A percentile compares a stretch with the other conserved stretches of the same genome.
Conservation (phyloP, 2,329 filamentous ascomycete genomes). For the Orbilia blumenaviensis region DNA sequence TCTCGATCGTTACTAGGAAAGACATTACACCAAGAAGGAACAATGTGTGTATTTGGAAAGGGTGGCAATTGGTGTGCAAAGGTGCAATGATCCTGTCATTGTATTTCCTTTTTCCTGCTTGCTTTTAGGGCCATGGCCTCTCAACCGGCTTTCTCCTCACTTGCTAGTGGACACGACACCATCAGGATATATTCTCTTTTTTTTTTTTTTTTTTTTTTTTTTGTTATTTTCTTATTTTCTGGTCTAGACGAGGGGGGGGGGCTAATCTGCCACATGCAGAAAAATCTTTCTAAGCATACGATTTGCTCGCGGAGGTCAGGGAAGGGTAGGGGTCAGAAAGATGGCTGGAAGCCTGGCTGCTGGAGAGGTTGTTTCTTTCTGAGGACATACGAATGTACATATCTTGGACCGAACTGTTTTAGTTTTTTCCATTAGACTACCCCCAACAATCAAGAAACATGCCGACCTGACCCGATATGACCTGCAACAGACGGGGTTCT, state of each 20-base stretch:
- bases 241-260: slow-evolving; percentile 52
- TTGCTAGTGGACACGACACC: slow-evolving; percentile 54
- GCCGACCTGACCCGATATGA: slow-evolving; percentile 54
- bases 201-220: slow-evolving; percentile 27
- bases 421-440: slow-evolving; percentile 52
- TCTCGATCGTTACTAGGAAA: slow-evolving; percentile 46
- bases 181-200: slow-evolving; percentile 53
- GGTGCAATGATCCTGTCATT: slow-evolving; percentile 54
- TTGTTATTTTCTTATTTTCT: slow-evolving; percentile 40
- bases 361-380: slow-evolving; percentile 47
- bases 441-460: slow-evolving; percentile 55
- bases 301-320: slow-evolving; percentile 53
- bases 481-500: slow-evolving; percentile 47
- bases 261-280: slow-evolving; percentile 55
- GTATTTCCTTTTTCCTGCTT: slow-evolving; percentile 52
- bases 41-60: slow-evolving; percentile 26
- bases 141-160: slow-evolving; percentile 54
- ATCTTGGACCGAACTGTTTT: slow-evolving; percentile 54
- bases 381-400: slow-evolving; percentile 53
- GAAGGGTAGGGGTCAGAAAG: slow-evolving; percentile 54
- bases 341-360: slow-evolving; percentile 54
- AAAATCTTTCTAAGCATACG: slow-evolving; percentile 54
- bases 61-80: slow-evolving; percentile 54
- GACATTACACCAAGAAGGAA: slow-evolving; percentile 40
- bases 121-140: slow-evolving; percentile 52